A percentile compares a stretch with the other conserved stretches of the same genome.
phyloP scores from a whole-genome alignment of 108 stramenopile species.

The Skeletonema tropicum region DNA sequence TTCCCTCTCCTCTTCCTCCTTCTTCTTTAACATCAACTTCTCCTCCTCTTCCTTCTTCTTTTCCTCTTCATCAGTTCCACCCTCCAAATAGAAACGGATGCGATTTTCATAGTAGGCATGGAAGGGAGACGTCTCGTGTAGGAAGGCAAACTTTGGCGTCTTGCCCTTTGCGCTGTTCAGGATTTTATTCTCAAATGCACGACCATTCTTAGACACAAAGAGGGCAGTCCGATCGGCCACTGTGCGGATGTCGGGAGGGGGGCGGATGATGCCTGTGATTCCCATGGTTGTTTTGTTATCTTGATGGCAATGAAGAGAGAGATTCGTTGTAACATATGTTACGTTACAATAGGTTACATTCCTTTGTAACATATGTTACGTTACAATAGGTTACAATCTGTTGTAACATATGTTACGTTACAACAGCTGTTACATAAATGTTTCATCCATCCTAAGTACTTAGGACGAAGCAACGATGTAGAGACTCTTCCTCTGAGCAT shows the following conservation, averaged over 20 bases:
- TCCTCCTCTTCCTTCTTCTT: conserved; percentile 54
- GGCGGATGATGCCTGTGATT: conserved; percentile 88
- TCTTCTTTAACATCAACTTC: conserved; percentile 35
- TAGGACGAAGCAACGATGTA: conserved; percentile 49
- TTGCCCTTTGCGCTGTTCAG: conserved; percentile 80
- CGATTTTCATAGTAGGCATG: conserved; percentile 98
- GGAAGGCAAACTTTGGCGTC: conserved; percentile 97
- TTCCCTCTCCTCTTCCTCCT: conserved; percentile 29
- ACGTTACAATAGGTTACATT: neutral
- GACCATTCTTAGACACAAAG: conserved; percentile 97
- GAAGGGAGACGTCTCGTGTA: conserved; percentile 90
- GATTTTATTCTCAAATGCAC: conserved; percentile 90
- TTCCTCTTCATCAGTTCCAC: conserved; percentile 76
- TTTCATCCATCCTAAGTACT: too few relatives aligned
- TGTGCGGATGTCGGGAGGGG: conserved; percentile 96
- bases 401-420: too few relatives aligned
- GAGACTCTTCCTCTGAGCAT: conserved; percentile 60
- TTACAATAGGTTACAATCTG: too few relatives aligned
- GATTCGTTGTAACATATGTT: neutral
- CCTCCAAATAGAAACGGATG: conserved; percentile 74
- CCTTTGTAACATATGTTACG: neutral
- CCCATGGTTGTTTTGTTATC: conserved; percentile 57
- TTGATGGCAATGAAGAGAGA: neutral
- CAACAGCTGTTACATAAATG: too few relatives aligned
- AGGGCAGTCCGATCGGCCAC: conserved; percentile 96